Conservation (phyloP, 2,329 filamentous ascomycete genomes). For the Colletotrichum lini region DNA sequence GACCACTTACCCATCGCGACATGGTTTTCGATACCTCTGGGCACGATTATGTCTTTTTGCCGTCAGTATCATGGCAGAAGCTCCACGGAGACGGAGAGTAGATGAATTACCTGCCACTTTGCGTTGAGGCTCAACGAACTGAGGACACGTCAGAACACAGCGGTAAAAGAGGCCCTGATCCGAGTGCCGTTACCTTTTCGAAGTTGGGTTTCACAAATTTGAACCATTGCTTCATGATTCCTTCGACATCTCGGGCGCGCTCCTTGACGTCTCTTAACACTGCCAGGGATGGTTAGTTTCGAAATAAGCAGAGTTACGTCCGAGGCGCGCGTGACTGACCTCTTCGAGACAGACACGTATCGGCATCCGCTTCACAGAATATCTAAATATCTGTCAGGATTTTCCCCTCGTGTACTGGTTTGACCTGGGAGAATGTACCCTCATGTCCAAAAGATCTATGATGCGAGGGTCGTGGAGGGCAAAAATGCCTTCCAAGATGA, state of each 20-base stretch:
- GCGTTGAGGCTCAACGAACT: conserved; percentile 90
- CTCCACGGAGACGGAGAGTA: background rate
- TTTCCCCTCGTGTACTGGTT: background rate
- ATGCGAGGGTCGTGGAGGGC: conserved; percentile 91
- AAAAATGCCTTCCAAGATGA: conserved; percentile 96
- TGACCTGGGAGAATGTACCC: conserved; percentile 65
- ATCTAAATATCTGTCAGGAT: conserved; percentile 67
- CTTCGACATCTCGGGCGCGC: conserved; percentile 91
- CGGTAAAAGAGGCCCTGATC: too few species aligned
- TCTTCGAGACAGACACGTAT: conserved; percentile 91
- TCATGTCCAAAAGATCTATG: conserved; percentile 90
- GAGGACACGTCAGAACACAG: background rate
- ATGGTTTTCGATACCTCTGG: conserved; percentile 92
- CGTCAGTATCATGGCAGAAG: conserved; percentile 35
- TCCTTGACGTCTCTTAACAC: conserved; percentile 91
- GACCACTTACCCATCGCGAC: conserved; percentile 82
- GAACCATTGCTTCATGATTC: conserved; percentile 99
- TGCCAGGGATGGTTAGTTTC: conserved; percentile 51
- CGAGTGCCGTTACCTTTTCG: conserved; percentile 70
- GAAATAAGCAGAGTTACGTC: conserved; percentile 34
- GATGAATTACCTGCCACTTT: conserved; percentile 78
- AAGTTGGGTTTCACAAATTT: conserved; percentile 97
- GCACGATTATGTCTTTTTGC: conserved; percentile 86
- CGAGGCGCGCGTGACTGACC: conserved; percentile 66
- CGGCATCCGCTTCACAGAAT: conserved; percentile 95